These are phyloP conservation scores for Pleomassaria siparia DNA, from an alignment of 2,329 filamentous ascomycete genomes.

Conservation along the genomic window DNA sequence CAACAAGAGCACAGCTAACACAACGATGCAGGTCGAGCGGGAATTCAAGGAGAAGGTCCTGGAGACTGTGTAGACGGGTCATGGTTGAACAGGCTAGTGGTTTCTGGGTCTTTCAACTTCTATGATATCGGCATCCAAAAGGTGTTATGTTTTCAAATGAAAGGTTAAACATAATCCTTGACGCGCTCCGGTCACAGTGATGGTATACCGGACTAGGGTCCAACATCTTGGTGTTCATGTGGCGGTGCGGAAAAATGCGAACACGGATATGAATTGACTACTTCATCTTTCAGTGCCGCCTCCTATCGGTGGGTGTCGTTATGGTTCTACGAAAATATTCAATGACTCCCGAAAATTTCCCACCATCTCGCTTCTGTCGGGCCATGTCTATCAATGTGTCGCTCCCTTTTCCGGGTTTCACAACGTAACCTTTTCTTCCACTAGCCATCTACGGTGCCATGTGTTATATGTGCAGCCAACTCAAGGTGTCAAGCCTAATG, in stretches of 20 bases:
- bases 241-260: constrained; percentile 38
- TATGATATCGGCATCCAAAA: constrained; percentile 47
- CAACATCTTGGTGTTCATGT: constrained; percentile 37
- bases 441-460: too few relatives aligned
- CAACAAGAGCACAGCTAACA: constrained; percentile 8
- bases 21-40: constrained; percentile 63
- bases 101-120: constrained; percentile 43
- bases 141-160: constrained; percentile 47
- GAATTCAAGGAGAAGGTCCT: constrained; percentile 99
- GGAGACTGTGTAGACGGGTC: constrained; percentile 79
- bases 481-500: too few relatives aligned
- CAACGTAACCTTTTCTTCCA: neutral
- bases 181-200: constrained; percentile 37
- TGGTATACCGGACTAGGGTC: constrained; percentile 35
- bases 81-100: constrained; percentile 40
- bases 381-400: too few relatives aligned
- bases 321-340: neutral
- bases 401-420: too few relatives aligned
- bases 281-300: constrained; percentile 5
- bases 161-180: constrained; percentile 42
- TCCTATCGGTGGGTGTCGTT: neutral
- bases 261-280: constrained; percentile 41
- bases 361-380: too few relatives aligned
- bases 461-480: too few relatives aligned
- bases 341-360: neutral